These are phyloP conservation scores for Lolium perenne DNA, from an alignment of 176 grass and related monocot species.

Conservation along the genomic window DNA sequence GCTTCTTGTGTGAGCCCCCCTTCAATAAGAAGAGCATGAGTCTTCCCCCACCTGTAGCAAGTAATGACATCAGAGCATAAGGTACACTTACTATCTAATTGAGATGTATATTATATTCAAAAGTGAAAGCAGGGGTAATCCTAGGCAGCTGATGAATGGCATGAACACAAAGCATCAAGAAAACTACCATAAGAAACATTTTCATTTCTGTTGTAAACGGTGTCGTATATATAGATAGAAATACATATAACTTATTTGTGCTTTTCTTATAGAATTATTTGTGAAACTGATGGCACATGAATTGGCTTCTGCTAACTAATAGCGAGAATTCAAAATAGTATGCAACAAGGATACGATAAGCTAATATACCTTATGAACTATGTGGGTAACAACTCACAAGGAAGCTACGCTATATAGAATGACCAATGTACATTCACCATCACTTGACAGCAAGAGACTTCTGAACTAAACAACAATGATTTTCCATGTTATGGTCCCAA, in stretches of 20 bases:
- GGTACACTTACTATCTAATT: background rate
- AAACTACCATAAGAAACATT: constrained; percentile 11
- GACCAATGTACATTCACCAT: constrained; percentile 19
- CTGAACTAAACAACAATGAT: constrained; percentile 23
- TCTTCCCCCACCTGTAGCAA: constrained; percentile 84
- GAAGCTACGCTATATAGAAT: background rate
- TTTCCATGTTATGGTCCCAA: background rate
- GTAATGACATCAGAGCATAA: constrained; percentile 16
- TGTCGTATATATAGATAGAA: background rate
- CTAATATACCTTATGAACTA: constrained; percentile 22
- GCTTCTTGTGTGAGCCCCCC: constrained; percentile 83
- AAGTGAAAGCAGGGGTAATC: background rate
- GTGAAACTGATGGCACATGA: background rate
- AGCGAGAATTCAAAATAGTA: background rate
- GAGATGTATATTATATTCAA: constrained; percentile 27
- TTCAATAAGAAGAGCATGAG: constrained; percentile 86
- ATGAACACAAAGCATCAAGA: constrained; percentile 24
- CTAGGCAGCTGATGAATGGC: background rate
- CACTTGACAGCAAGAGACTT: constrained; percentile 12
- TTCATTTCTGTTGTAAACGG: background rate
- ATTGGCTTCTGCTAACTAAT: background rate
- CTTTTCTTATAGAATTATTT: background rate
- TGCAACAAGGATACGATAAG: background rate
- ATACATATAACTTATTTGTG: background rate
- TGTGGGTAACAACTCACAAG: constrained; percentile 8